Evolutionary conservation across 2,329 filamentous ascomycete genomes (phyloP), one percentile per base, ranked within the genome.

Genomic region (Fusarium penzigii): DNA sequence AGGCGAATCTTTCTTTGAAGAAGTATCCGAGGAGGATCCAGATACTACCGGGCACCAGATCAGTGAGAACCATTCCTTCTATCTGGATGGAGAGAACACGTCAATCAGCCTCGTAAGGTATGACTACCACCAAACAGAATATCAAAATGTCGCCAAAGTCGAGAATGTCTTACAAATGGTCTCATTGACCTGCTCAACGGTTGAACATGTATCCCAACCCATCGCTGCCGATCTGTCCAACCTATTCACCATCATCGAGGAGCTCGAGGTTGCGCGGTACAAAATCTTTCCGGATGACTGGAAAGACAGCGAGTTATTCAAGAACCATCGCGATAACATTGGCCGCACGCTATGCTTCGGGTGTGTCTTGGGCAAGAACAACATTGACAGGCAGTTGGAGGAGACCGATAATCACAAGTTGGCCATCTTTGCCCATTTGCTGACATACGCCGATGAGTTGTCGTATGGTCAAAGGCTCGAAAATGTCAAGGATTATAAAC

Each of bases 301-400:
- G 54, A 32, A 52, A 2, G 2, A 29, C 17, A 25, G 20, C 7
- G 50, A 53, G 10, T 14, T 45, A 0, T 44, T 42, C 10, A 8
- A 12, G 14, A 12, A 44, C 16, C 39, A n/a, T 1, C 44, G 50
- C 7, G 46, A 51, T 13, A 17, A 14, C 6, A n/a, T 61, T 7
- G 57, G 55, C 1, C 47, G 48, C 2, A 46, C 45, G 4, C 44
- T 61, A 5, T 59, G 58, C 36, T 61, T 61, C 12, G 57, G 57
- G 2, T 55, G 50, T 2, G 36, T 59, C 14, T 10, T 58, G 17
- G 17, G 57, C 4, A 14, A 42, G 3, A 8, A 32, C 40, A 25
- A 20, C 5, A 13, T 41, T 3, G 46, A 42, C 41, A 49, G 54
- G 29, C 39, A 25, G 8, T 44, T 56, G 8, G 39, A 49, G 9